These are phyloP conservation scores for Ustilago xerochloae DNA, from an alignment of 1,284 basidiomycete species.

Conservation along the genomic window DNA sequence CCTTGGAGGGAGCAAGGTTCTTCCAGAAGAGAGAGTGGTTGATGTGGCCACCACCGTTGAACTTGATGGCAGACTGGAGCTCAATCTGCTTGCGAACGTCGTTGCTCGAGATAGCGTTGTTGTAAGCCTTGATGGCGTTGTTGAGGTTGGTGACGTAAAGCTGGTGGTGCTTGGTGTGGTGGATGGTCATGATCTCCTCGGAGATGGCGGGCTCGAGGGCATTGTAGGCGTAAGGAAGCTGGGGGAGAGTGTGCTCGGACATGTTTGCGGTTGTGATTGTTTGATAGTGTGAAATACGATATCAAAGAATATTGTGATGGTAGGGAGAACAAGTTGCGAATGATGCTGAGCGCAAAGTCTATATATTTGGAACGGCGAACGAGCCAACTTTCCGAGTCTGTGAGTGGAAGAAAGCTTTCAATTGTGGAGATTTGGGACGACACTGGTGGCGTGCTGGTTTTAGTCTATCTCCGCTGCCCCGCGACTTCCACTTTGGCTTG, in stretches of 20 bases:
- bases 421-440: too few species aligned
- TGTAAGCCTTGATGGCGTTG: conserved; percentile 86
- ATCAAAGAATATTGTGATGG: not conserved
- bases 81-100: conserved; percentile 84
- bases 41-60: conserved; percentile 84
- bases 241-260: conserved; percentile 78
- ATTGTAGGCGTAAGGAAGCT: conserved; percentile 90
- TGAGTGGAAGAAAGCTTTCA: not conserved
- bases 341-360: not conserved
- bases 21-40: conserved; percentile 98
- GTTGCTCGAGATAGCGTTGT: conserved; percentile 73
- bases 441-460: not conserved
- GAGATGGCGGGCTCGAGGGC: conserved; percentile 87
- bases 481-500: too few species aligned
- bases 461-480: conserved; percentile 3
- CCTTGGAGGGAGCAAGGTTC: conserved; percentile 73
- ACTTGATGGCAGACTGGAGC: conserved; percentile 86
- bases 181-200: conserved; percentile 75
- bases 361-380: conserved; percentile 29
- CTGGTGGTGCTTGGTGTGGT: conserved; percentile 94
- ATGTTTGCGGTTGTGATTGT: conserved; percentile 18
- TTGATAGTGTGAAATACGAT: not conserved
- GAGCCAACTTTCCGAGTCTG: conserved; percentile 22
- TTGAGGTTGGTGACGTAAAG: conserved; percentile 66
- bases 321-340: not conserved